Evolutionary conservation across 2,329 filamentous ascomycete species (phyloP).

Genomic region (Hypoxylon sp.): DNA sequence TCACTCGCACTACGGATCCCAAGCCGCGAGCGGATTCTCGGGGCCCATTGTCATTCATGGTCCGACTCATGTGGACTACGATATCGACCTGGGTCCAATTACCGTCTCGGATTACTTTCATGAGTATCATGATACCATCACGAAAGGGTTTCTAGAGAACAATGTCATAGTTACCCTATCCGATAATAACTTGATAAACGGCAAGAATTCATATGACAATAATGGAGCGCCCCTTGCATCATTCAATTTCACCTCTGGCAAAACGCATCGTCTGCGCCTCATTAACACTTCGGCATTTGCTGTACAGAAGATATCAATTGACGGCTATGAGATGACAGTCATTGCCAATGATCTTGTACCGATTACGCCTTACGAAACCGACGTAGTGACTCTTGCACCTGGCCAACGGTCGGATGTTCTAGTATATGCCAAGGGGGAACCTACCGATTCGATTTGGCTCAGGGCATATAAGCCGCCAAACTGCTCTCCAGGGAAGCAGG

Average conservation of each 20-base stretch:
- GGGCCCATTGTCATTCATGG: slow-evolving; percentile 55
- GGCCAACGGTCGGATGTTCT: slow-evolving; percentile 42
- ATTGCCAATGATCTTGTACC: slow-evolving; percentile 63
- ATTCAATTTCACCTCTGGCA: slow-evolving; percentile 52
- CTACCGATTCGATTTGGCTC: slow-evolving; percentile 39
- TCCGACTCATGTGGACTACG: slow-evolving; percentile 36
- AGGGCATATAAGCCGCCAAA: slow-evolving; percentile 41
- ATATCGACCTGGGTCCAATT: slow-evolving; percentile 41
- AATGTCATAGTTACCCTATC: slow-evolving; percentile 38
- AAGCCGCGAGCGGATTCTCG: slow-evolving; percentile 58
- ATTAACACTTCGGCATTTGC: slow-evolving; percentile 58
- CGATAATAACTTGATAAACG: slow-evolving; percentile 53
- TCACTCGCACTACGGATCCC: slow-evolving; percentile 54
- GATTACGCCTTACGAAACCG: slow-evolving; percentile 61
- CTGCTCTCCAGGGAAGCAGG: slow-evolving; percentile 34
- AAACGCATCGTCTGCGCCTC: slow-evolving; percentile 57
- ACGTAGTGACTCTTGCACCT: slow-evolving; percentile 35
- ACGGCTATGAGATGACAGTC: slow-evolving; percentile 61
- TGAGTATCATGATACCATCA: slow-evolving; percentile 28
- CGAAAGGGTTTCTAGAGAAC: slow-evolving; percentile 38
- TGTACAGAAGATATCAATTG: slow-evolving; percentile 54
- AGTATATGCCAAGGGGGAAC: slow-evolving; percentile 24
- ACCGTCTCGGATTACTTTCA: slow-evolving; percentile 33
- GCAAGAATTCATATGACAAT: slow-evolving; percentile 54
- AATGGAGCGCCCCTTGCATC: slow-evolving; percentile 46